These are phyloP conservation scores for Mollisia scopiformis DNA, from an alignment of 2,329 filamentous ascomycete species.

Conservation along the genomic window DNA sequence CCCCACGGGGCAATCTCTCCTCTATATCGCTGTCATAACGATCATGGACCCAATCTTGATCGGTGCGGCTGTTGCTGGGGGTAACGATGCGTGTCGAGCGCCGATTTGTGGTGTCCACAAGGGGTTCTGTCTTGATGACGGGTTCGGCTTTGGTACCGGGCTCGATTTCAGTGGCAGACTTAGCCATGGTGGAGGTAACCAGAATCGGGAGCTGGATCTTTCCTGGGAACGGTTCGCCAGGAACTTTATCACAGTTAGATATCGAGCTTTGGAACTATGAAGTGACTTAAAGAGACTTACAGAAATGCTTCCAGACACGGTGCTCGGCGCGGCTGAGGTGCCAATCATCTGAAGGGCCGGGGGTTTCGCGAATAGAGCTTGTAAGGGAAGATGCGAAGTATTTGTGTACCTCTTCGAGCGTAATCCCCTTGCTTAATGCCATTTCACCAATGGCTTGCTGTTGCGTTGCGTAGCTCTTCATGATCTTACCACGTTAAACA, in stretches of 20 bases:
- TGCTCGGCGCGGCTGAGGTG: constrained; percentile 12
- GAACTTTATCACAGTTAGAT: constrained; percentile 1
- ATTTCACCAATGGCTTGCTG: neutral
- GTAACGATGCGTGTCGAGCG: neutral
- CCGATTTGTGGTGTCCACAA: neutral
- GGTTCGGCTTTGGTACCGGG: neutral
- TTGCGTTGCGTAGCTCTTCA: neutral
- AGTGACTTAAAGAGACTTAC: constrained; percentile 2
- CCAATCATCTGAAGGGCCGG: neutral
- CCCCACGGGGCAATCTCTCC: neutral
- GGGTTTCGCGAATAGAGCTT: no score
- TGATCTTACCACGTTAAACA: neutral
- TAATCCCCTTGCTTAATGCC: neutral
- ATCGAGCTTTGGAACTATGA: neutral
- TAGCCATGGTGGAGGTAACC: neutral
- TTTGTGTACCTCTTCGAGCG: no score
- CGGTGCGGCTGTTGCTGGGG: neutral
- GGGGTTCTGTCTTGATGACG: neutral
- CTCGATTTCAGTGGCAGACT: neutral
- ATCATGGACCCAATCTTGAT: constrained; percentile 3
- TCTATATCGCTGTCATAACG: neutral
- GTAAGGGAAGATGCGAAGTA: neutral
- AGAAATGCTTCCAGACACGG: constrained; percentile 13
- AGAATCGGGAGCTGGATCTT: neutral
- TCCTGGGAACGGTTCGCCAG: neutral